phyloP scores from a whole-genome alignment of 345 rosid genomes.

The Populus deltoides region DNA sequence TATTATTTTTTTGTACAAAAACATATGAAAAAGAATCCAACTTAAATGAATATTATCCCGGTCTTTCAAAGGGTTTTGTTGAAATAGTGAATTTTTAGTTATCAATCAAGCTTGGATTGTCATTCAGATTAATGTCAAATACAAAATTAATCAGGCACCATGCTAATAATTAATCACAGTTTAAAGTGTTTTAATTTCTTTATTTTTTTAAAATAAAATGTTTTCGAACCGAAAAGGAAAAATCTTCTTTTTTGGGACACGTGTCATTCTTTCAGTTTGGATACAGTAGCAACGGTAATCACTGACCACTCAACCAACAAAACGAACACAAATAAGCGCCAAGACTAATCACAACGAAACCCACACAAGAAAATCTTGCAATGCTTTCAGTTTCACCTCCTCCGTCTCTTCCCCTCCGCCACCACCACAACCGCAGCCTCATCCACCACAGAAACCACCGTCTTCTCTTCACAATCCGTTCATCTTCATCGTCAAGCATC shows the following conservation, averaged over 20 bases:
- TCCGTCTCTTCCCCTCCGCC: slow-evolving; percentile 25
- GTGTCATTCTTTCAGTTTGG: not conserved
- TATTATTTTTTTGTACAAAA: no score
- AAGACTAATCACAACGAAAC: not conserved
- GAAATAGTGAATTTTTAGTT: not conserved
- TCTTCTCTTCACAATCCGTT: slow-evolving; percentile 28
- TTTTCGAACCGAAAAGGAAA: not conserved
- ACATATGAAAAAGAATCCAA: no score
- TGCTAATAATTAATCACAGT: not conserved
- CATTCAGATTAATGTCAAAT: not conserved
- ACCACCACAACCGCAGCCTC: slow-evolving; percentile 25
- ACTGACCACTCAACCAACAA: not conserved
- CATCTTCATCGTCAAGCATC: slow-evolving; percentile 36
- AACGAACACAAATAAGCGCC: slow-evolving; percentile 18
- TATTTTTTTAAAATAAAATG: not conserved
- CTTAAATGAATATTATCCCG: no score
- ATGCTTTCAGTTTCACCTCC: slow-evolving; percentile 37
- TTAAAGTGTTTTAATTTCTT: not conserved
- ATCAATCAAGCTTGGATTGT: not conserved
- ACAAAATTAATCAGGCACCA: not conserved
- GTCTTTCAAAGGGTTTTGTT: not conserved
- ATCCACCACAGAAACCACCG: slow-evolving; percentile 10
- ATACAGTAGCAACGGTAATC: slow-evolving; percentile 25
- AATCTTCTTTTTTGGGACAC: not conserved
- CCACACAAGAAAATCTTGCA: not conserved